A percentile compares a stretch with the other conserved stretches of the same genome.
Conservation (phyloP, 1,284 basidiomycete species). For the Sporisorium graminicola region DNA sequence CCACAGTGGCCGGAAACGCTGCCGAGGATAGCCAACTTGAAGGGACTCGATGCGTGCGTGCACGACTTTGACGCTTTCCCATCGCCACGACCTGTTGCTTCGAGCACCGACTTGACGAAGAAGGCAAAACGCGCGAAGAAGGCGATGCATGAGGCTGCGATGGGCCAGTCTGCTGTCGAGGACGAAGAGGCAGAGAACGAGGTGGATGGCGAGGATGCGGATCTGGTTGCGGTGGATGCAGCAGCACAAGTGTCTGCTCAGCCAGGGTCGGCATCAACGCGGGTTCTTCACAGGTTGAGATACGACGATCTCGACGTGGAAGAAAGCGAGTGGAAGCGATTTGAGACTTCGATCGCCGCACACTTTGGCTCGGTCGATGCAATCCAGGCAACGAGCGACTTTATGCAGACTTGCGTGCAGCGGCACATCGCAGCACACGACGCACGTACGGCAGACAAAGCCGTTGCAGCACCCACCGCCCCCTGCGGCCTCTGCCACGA, state of each 20-base stretch:
- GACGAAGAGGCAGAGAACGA: conserved; percentile 27
- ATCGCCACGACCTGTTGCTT: not conserved
- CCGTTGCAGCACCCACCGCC: conserved; percentile 5
- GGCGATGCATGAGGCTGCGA: conserved; percentile 8
- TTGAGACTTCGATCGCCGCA: conserved; percentile 11
- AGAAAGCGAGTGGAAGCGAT: conserved; percentile 41
- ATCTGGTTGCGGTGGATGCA: not conserved
- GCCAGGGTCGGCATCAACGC: not conserved
- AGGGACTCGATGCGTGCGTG: conserved; percentile 40
- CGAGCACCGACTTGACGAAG: conserved; percentile 30
- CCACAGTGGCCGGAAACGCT: conserved; percentile 37
- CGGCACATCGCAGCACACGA: conserved; percentile 36
- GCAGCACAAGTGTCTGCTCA: not conserved
- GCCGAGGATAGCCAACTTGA: conserved; percentile 31
- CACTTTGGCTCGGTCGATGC: not conserved
- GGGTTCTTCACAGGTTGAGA: conserved; percentile 22
- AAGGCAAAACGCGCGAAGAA: conserved; percentile 39
- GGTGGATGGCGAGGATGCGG: not conserved
- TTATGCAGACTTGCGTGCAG: conserved; percentile 36
- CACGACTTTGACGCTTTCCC: conserved; percentile 38
- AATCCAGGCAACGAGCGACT: conserved; percentile 18
- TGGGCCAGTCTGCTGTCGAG: not conserved
- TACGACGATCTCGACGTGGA: conserved; percentile 35
- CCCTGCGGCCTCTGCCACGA: conserved; percentile 29
- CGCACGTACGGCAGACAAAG: conserved; percentile 12